A percentile compares a stretch with the other conserved stretches of the same genome.
Conservation (phyloP, 176 grass and related monocot genomes). For the Secale cereale region DNA sequence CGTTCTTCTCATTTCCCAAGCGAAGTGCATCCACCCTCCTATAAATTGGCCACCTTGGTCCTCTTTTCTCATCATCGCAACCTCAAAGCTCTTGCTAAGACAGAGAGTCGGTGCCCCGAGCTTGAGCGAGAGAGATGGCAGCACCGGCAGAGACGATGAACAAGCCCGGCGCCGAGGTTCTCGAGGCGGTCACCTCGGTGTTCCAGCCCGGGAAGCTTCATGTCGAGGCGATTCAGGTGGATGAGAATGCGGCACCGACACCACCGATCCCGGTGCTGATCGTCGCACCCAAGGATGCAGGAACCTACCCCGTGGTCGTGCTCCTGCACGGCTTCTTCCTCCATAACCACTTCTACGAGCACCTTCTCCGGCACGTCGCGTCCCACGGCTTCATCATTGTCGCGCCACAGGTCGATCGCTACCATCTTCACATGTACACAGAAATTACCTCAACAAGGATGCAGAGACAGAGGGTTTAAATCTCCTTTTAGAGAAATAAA, state of each 20-base stretch:
- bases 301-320: slow-evolving; percentile 40
- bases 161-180: neutral
- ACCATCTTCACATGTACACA: neutral
- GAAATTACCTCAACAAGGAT: neutral
- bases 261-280: slow-evolving; percentile 40
- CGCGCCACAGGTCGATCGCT: slow-evolving; percentile 36
- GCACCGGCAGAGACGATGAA: neutral
- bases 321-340: slow-evolving; percentile 57
- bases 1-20: neutral
- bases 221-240: neutral
- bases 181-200: slow-evolving; percentile 19
- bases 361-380: slow-evolving; percentile 41
- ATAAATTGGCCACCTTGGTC: slow-evolving; percentile 11
- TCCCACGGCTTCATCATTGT: slow-evolving; percentile 61
- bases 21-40: neutral
- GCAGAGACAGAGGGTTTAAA: no score
- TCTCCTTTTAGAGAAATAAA: no score
- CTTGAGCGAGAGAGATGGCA: slow-evolving; percentile 11
- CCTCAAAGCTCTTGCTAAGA: neutral
- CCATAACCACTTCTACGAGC: slow-evolving; percentile 33
- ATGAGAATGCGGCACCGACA: neutral
- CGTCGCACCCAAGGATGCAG: slow-evolving; percentile 33
- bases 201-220: slow-evolving; percentile 28
- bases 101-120: neutral
- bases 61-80: neutral